These are phyloP conservation scores for Ceratobasidium sp. DNA, from an alignment of 1,284 basidiomycete species.

Conservation along the genomic window DNA sequence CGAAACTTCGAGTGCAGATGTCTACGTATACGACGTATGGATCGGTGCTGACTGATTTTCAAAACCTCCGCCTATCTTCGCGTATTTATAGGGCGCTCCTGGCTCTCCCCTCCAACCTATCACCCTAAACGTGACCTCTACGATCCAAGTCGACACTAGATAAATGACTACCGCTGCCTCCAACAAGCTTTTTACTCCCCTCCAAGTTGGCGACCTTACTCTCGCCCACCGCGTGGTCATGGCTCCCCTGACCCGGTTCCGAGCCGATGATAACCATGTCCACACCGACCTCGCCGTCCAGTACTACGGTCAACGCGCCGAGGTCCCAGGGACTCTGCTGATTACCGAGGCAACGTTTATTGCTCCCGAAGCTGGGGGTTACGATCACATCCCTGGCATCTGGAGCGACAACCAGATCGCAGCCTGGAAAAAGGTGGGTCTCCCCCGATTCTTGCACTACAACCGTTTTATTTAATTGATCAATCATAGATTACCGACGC, in stretches of 20 bases:
- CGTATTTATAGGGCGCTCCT: too few species aligned
- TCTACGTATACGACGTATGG: too few species aligned
- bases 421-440: constrained; percentile 44
- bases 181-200: constrained; percentile 54
- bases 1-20: too few species aligned
- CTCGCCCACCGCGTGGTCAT: constrained; percentile 57
- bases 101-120: too few species aligned
- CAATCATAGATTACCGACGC: constrained; percentile 44
- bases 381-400: constrained; percentile 43
- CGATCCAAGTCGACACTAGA: too few species aligned
- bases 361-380: constrained; percentile 36
- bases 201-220: constrained; percentile 52
- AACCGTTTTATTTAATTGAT: background rate
- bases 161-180: background rate
- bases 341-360: constrained; percentile 48
- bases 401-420: constrained; percentile 44
- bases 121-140: too few species aligned
- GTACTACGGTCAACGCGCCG: constrained; percentile 46
- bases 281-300: constrained; percentile 44
- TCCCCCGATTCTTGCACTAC: background rate
- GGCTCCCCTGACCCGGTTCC: constrained; percentile 56
- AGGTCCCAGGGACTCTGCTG: constrained; percentile 43
- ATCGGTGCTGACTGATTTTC: too few species aligned
- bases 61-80: too few species aligned
- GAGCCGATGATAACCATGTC: constrained; percentile 47